A percentile compares a stretch with the other conserved stretches of the same genome.
Conservation (phyloP, 805 yeast genomes). For the Metschnikowia cubensis region DNA sequence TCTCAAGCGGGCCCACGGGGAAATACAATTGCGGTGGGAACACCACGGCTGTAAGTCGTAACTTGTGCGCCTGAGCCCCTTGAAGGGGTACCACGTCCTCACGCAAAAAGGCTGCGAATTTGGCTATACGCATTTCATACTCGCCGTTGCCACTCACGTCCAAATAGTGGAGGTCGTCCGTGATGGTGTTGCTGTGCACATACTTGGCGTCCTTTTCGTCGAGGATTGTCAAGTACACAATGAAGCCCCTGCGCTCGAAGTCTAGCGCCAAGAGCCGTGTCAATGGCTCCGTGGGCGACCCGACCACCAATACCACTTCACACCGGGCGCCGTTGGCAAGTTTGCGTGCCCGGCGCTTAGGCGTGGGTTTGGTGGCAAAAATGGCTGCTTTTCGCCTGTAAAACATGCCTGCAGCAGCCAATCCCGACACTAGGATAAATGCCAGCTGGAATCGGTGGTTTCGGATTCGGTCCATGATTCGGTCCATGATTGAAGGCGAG, state of each 20-base stretch:
- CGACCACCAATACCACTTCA: slow-evolving; percentile 71
- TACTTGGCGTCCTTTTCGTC: slow-evolving; percentile 53
- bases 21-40: slow-evolving; percentile 66
- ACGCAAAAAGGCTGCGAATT: slow-evolving; percentile 47
- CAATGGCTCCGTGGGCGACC: slow-evolving; percentile 73
- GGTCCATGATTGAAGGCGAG: background rate
- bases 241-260: slow-evolving; percentile 73
- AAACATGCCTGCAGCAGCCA: slow-evolving; percentile 10
- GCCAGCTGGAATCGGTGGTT: slow-evolving; percentile 6
- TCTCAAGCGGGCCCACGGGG: slow-evolving; percentile 66
- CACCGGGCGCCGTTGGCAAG: slow-evolving; percentile 67
- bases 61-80: slow-evolving; percentile 52
- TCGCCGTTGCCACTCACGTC: slow-evolving; percentile 45
- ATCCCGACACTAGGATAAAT: slow-evolving; percentile 6
- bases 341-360: slow-evolving; percentile 52
- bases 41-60: slow-evolving; percentile 60
- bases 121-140: slow-evolving; percentile 45
- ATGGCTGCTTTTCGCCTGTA: slow-evolving; percentile 1
- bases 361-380: slow-evolving; percentile 15
- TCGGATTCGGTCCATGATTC: background rate
- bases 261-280: slow-evolving; percentile 68
- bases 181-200: slow-evolving; percentile 52
- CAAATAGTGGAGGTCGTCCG: slow-evolving; percentile 66
- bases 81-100: slow-evolving; percentile 56
- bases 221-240: slow-evolving; percentile 73